Evolutionary conservation across 805 yeast species (phyloP).

Genomic region (Candida vartiovaarae): DNA sequence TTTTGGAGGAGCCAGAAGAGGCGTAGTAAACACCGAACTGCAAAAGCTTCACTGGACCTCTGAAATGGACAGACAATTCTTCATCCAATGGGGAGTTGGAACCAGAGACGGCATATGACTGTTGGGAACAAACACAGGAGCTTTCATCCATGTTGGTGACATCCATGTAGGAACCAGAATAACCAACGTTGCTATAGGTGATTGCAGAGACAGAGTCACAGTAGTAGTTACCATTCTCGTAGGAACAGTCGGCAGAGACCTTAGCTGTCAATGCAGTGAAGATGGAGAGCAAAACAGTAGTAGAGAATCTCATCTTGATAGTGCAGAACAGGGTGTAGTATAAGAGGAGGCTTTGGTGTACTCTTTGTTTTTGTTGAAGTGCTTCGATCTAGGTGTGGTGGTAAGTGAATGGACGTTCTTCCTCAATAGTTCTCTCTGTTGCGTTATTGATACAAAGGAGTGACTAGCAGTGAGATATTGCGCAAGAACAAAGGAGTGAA

Average conservation of each 20-base stretch:
- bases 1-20: constrained; percentile 32
- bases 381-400: too few relatives aligned
- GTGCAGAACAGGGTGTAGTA: not conserved
- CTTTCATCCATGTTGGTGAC: constrained; percentile 72
- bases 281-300: constrained; percentile 17
- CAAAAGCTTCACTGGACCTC: constrained; percentile 77
- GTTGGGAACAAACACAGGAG: constrained; percentile 65
- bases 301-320: constrained; percentile 18
- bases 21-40: constrained; percentile 91
- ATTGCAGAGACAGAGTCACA: constrained; percentile 66
- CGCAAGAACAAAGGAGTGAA: too few relatives aligned
- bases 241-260: constrained; percentile 32
- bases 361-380: not conserved
- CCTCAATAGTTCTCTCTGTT: not conserved
- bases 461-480: not conserved
- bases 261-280: constrained; percentile 14
- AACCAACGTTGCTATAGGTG: constrained; percentile 68
- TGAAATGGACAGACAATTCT: constrained; percentile 81
- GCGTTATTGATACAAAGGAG: not conserved
- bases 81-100: constrained; percentile 74
- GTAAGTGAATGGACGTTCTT: not conserved
- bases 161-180: constrained; percentile 74
- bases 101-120: constrained; percentile 56
- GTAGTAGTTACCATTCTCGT: constrained; percentile 73
- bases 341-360: not conserved